Percentiles rank a stretch among this genome's conserved stretches.
Conservation (phyloP, 345 rosid genomes). For the Salix koriyanagi region DNA sequence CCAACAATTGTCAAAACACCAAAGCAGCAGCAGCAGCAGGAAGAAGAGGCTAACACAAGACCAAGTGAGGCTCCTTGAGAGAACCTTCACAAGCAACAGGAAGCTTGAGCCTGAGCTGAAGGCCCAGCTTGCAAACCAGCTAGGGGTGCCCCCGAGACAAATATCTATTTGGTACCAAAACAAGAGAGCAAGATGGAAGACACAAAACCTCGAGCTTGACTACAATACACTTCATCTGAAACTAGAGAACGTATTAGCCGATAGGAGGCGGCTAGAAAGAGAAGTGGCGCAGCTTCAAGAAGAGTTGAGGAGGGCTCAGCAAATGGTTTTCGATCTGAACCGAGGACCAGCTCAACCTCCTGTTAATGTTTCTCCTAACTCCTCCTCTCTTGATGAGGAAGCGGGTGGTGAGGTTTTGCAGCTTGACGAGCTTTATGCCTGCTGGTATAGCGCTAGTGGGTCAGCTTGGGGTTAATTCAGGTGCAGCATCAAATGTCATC, state of each 20-base stretch:
- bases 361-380: conserved; percentile 22
- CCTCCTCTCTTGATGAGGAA: conserved; percentile 32
- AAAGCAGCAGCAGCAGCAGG: conserved; percentile 9
- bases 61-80: conserved; percentile 68
- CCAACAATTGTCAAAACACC: conserved; percentile 28
- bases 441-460: conserved; percentile 43
- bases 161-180: conserved; percentile 95
- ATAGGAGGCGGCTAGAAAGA: conserved; percentile 56
- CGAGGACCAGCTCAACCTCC: neutral
- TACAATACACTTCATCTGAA: conserved; percentile 44
- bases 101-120: conserved; percentile 74
- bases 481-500: neutral
- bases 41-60: conserved; percentile 68
- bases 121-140: conserved; percentile 59
- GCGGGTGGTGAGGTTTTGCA: conserved; percentile 34
- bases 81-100: conserved; percentile 57
- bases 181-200: conserved; percentile 86
- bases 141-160: conserved; percentile 70
- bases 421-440: conserved; percentile 69
- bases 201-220: conserved; percentile 71
- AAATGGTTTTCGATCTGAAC: conserved; percentile 34
- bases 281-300: conserved; percentile 58
- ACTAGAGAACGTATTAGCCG: conserved; percentile 50
- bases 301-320: conserved; percentile 53
- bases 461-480: conserved; percentile 36